Percentiles rank a stretch among this genome's conserved stretches.
Conservation (phyloP, 345 rosid species). For the Odontarrhena argentea region DNA sequence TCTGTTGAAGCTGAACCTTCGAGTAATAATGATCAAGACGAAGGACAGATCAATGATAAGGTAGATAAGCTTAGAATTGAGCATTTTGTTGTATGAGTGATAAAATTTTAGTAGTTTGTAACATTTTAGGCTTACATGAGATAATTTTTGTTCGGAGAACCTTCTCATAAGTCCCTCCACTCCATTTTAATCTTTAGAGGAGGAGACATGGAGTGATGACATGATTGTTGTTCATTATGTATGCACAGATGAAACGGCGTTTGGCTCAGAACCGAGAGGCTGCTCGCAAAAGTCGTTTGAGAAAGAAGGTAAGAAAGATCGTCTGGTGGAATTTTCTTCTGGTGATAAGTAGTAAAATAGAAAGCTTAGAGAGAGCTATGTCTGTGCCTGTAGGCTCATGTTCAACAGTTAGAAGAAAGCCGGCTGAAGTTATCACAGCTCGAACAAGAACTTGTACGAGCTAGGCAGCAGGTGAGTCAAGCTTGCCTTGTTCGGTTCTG, state of each 20-base stretch:
- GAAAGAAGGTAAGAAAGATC: conserved; percentile 66
- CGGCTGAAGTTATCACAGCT: conserved; percentile 73
- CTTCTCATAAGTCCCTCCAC: not conserved
- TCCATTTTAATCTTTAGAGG: conserved; percentile 19
- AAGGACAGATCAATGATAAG: conserved; percentile 62
- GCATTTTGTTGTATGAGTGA: conserved; percentile 10
- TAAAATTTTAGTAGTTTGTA: not conserved
- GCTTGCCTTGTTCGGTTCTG: not conserved
- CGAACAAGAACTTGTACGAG: conserved; percentile 83
- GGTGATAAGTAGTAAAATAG: not conserved
- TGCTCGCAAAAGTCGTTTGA: conserved; percentile 89
- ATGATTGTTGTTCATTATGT: conserved; percentile 35
- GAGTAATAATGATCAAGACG: conserved; percentile 66
- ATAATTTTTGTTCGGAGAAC: not conserved
- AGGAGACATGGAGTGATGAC: conserved; percentile 24
- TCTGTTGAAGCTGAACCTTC: conserved; percentile 52
- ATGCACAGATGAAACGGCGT: conserved; percentile 64
- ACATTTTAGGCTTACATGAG: not conserved
- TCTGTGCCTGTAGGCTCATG: conserved; percentile 64
- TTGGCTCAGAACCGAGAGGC: conserved; percentile 98
- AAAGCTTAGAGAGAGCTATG: conserved; percentile 11
- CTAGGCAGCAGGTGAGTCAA: conserved; percentile 60
- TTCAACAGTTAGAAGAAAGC: conserved; percentile 89
- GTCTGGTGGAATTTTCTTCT: conserved; percentile 7
- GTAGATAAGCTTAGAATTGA: conserved; percentile 33